phyloP scores from a whole-genome alignment of 2,329 filamentous ascomycete genomes.

The Beauveria sp. region DNA sequence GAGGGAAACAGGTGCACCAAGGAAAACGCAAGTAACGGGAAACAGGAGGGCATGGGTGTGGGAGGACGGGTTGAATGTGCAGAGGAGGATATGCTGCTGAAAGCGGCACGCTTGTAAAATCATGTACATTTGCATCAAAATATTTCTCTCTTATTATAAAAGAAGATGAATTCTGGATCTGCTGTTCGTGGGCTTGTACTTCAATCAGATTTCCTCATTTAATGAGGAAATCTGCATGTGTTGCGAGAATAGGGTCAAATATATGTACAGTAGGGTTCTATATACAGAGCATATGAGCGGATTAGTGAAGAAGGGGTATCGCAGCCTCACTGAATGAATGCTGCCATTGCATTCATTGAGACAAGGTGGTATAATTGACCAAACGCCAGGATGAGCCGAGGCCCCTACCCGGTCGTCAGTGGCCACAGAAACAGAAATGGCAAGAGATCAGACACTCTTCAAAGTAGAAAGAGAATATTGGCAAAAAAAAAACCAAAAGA shows the following conservation, averaged over 20 bases:
- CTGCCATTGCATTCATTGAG: not conserved
- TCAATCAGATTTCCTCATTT: no score
- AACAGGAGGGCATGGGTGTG: not conserved
- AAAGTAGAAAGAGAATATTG: not conserved
- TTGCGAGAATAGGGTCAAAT: not conserved
- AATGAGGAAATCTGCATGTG: not conserved
- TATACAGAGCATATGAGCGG: not conserved
- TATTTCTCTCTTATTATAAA: not conserved
- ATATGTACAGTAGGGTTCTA: not conserved
- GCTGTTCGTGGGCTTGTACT: no score
- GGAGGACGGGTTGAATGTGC: not conserved
- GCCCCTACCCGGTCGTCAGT: not conserved
- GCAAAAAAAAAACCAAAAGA: not conserved
- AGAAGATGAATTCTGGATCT: no score
- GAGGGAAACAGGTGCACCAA: conserved; percentile 33
- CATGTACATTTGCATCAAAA: conserved; percentile 3
- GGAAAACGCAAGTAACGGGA: conserved; percentile 29
- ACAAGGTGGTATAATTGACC: not conserved
- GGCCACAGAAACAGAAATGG: not conserved
- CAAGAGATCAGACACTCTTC: not conserved
- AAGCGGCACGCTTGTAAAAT: not conserved
- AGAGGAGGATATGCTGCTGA: not conserved
- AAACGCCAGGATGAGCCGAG: not conserved
- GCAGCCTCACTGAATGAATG: not conserved
- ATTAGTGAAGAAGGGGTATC: not conserved